These are phyloP conservation scores for Phytopythium helicoides DNA, from an alignment of 352 stramenopile genomes.

Conservation along the genomic window DNA sequence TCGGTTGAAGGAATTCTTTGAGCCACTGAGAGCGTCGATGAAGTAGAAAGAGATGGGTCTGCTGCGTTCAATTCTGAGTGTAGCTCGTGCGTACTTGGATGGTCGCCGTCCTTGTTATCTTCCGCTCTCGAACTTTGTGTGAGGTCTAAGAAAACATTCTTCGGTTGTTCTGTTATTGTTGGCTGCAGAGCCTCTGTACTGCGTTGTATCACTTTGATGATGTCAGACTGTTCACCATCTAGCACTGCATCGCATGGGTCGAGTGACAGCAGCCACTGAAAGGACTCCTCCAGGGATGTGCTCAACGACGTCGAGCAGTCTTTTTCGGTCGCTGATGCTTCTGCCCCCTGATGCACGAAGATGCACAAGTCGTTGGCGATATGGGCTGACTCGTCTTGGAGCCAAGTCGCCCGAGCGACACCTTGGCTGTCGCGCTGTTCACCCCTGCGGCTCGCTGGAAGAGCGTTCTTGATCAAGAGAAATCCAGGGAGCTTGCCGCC, in stretches of 20 bases:
- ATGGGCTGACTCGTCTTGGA: constrained; percentile 30
- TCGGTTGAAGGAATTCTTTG: no score
- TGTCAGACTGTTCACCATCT: no score
- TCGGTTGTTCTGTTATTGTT: no score
- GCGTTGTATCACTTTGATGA: no score
- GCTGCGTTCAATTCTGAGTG: no score
- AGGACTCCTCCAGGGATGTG: constrained; percentile 20
- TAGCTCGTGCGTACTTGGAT: no score
- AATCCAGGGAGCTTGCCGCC: constrained; percentile 25
- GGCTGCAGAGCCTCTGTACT: no score
- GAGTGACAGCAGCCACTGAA: constrained; percentile 40
- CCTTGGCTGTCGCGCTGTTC: not conserved
- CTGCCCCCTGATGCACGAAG: constrained; percentile 15
- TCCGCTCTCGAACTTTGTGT: no score
- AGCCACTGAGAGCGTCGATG: no score
- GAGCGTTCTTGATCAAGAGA: constrained; percentile 32
- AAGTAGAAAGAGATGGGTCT: no score
- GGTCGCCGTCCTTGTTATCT: no score
- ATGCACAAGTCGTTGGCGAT: constrained; percentile 43
- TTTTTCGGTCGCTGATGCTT: not conserved
- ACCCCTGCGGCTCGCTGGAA: constrained; percentile 6
- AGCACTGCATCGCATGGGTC: constrained; percentile 13
- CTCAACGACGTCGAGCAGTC: constrained; percentile 19
- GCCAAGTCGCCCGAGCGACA: constrained; percentile 18
- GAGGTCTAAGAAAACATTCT: no score